Evolutionary conservation across 2,329 filamentous ascomycete genomes (phyloP), one percentile per base, ranked within the genome.

Genomic region (Fusarium pininemorale): DNA sequence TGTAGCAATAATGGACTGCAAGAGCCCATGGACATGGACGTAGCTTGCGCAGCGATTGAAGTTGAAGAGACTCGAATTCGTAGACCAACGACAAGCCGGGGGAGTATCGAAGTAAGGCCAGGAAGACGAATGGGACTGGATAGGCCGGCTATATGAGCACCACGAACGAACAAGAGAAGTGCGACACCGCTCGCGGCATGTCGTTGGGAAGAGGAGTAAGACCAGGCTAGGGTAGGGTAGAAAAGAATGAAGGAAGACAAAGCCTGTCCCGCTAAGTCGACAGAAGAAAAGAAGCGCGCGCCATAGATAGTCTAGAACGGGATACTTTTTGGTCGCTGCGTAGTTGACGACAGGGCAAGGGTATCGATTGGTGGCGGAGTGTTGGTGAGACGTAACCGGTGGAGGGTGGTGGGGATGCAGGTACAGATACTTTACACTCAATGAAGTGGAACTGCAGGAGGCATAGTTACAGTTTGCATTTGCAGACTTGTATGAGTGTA

Each of bases 111-210:
- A 51, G 59, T 39, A 50, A 63, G 44, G 45, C 63, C 61, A 60
- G 50, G 37, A 57, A 59, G 48, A 42, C 50, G 10, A 53, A 57
- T 20, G 54, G 57, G 37, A 26, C 20, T 54, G 47, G 66, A 77
- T 79, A 79, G 74, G 60, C 77, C 78, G 75, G 77, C 79, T 81
- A 80, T 78, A 74, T 71, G 75, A 65, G 75, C 77, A 79, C 80
- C 65, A 74, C 75, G 68, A 70, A 72, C 63, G 56, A 74, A 78
- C 48, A 66, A 72, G 59, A 68, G 62, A 54, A 63, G 70, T 72
- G 77, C 67, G 75, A 75, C 70, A 72, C 78, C 75, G 72, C 78
- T 75, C 73, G 73, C 72, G 70, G 76, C 77, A 78, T 75, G 69
- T 74, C 74, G 73, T 59, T 51, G 37, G 22, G 28, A 24, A 15